A percentile compares a stretch with the other conserved stretches of the same genome.
Evolutionary conservation across 192 early-diverging fungal species (phyloP).

Genomic region (Rhizophagus clarus): DNA sequence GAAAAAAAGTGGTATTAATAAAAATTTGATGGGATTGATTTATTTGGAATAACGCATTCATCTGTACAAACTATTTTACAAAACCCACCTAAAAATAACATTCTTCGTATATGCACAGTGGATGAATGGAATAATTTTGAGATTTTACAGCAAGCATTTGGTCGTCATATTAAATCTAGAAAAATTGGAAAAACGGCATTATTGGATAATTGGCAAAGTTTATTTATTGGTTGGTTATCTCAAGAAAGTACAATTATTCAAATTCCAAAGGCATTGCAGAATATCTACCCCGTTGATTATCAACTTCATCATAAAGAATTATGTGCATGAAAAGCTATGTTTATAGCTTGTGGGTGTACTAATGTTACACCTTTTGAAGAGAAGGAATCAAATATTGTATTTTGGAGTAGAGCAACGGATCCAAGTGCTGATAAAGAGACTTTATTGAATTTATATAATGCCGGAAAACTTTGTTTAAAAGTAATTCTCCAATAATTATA

Average conservation of each 20-base stretch:
- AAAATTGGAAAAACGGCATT: not conserved
- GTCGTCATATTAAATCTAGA: not conserved
- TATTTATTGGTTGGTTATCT: slow-evolving; percentile 4
- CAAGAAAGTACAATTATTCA: not conserved
- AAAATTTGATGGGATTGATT: not conserved
- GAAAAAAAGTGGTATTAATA: not conserved
- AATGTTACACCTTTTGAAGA: slow-evolving; percentile 3
- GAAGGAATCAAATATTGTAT: not conserved
- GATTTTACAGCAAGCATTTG: not conserved
- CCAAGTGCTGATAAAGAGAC: not conserved
- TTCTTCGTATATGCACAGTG: not conserved
- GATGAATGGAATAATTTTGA: not conserved
- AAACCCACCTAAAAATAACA: not conserved
- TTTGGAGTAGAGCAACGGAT: not conserved
- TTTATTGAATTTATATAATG: slow-evolving; percentile 7
- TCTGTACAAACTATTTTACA: not conserved
- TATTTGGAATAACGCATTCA: not conserved
- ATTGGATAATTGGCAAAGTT: not conserved
- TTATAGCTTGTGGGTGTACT: slow-evolving; percentile 2
- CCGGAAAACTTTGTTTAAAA: not conserved
- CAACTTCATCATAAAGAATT: not conserved
- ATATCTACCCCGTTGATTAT: not conserved
- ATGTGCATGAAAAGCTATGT: slow-evolving; percentile 5
- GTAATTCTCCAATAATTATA: not conserved
- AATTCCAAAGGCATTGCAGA: not conserved